Evolutionary conservation across 345 rosid genomes (phyloP), one percentile per base, ranked within the genome.

Genomic region (Turritis glabra): DNA sequence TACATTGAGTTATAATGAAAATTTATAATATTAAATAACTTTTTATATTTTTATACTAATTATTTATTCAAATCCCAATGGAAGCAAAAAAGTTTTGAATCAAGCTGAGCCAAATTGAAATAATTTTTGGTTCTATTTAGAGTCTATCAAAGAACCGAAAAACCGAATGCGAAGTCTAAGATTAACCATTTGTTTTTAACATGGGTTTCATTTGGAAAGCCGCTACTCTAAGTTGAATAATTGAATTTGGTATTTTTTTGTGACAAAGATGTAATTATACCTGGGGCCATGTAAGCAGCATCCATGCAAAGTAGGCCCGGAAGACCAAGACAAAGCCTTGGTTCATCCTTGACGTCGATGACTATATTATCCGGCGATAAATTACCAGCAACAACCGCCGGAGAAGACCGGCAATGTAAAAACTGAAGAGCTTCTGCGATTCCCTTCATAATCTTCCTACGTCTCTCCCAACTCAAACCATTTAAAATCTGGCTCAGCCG

Each of bases 341-440:
- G 83, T 72, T 84, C 85, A 43, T 76, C 86, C 25, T 80, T 82
- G 12, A 63, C 72, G 69, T 85, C 93, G 19, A 93, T 47, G 4
- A 89, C 75, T 22, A 89, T 68, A 64, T 71, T 88, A 60, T 77
- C 86, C 69, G 87, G 84, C n/a, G 86, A 89, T 75, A 93, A 29
- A 67, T 80, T 75, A 0, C 93, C 87, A 3, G 76, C 78, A 2
- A 76, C 2, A 62, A 78, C 29, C 35, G 43, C 25, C 8, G 80
- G 81, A 1, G 88, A 76, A 54, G 85, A 80, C 60, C 53, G 41
- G 18, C 71, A 72, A 67, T 93, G 98, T 72, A 89, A 72, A 79
- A 83, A 91, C 64, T 69, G 51, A 12, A 91, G 84, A 35, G 96
- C 90, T 80, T 86, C 82, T 0, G 89, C 89, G 0, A 88, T 67